Evolutionary conservation across 208 protist genomes (phyloP), one percentile per base, ranked within the genome.

Genomic region (Vickermania ingenoplastis): DNA sequence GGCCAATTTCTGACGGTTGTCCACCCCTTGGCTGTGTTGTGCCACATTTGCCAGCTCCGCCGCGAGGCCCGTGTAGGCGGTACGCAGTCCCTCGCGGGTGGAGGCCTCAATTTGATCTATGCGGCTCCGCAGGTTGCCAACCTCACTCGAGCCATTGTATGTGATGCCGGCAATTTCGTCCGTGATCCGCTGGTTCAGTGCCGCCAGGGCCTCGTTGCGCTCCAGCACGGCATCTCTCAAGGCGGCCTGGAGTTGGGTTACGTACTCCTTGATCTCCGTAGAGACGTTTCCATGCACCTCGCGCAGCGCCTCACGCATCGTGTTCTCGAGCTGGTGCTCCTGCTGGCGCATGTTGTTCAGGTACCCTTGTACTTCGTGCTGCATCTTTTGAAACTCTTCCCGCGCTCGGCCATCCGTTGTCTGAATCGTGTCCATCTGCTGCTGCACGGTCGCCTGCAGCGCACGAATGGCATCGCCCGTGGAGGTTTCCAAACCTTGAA

Each of bases 1-100:
- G 7, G 73, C 66, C 1, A 67, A 51, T 41, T 67, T 69, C 59
- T 87, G 69, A 1, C 69, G 74, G 3, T 58, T 63, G 52, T 90
- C 84, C 2, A 79, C 65, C 24, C 58, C 61, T 59, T 91, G 88
- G 61, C 71, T 71, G 29, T 77, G 81, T 65, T 86, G 77, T 24
- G 71, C 73, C 17, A 91, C 62, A 41, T 69, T 66, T 22, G 69
- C 62, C 48, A 91, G 65, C 54, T 94, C 88, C n/a, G 26, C 51
- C 2, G 73, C 50, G 27, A 94, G 67, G 0, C 61, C 73, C 45
- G 63, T 75, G 22, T 87, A 63, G 11, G 77, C 57, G 17, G 72
- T 64, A 57, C 83, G 74, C 27, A 94, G 23, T 25, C 62, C 30
- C 21, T 79, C 75, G 4, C 73, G 70, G 54, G 67, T 45, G 0